Evolutionary conservation across 2,329 filamentous ascomycete genomes (phyloP), one percentile per base, ranked within the genome.

Genomic region (Thelonectria discophora): DNA sequence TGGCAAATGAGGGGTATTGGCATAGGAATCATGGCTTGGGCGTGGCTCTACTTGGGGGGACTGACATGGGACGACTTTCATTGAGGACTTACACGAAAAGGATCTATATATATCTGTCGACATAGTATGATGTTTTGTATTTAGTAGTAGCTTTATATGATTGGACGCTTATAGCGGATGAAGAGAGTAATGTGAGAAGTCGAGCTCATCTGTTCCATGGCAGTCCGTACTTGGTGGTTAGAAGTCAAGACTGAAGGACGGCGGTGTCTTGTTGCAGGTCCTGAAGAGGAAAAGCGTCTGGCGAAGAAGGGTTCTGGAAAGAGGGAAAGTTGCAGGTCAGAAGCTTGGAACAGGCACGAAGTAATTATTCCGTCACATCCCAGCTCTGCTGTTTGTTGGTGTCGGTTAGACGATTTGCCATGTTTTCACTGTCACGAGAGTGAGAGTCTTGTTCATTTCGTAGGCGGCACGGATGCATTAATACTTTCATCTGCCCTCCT

Each of bases 1-100:
- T 59, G 57, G 66, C 34, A 64, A 62, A 37, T 34, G 61, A 56
- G 24, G 47, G 65, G 65, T 56, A 65, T 68, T 62, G 62, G 62
- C 62, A 51, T 62, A 46, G 53, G 54, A 59, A 65, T 43, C 59
- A 60, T 58, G 61, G 52, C 20, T 58, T 54, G 21, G 50, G 51
- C 47, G 30, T 30, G 13, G 8, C 46, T 43, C 50, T 49, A 21
- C 32, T 55, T n/a, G 15, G 52, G 43, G 15, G 39, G 15, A 15
- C 3, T 40, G 9, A 17, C 11, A 8, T 13, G 18, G 20, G n/a
- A 42, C 13, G 20, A 12, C 42, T 9, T 42, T 17, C 18, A 27
- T 20, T 32, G 53, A 48, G 34, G 21, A 37, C 32, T 55, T 39
- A 15, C 21, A 20, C 42, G 45, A 51, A 49, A 60, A 46, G 21